phyloP scores from a whole-genome alignment of 345 rosid species.

The Moricandia moricandioides region DNA sequence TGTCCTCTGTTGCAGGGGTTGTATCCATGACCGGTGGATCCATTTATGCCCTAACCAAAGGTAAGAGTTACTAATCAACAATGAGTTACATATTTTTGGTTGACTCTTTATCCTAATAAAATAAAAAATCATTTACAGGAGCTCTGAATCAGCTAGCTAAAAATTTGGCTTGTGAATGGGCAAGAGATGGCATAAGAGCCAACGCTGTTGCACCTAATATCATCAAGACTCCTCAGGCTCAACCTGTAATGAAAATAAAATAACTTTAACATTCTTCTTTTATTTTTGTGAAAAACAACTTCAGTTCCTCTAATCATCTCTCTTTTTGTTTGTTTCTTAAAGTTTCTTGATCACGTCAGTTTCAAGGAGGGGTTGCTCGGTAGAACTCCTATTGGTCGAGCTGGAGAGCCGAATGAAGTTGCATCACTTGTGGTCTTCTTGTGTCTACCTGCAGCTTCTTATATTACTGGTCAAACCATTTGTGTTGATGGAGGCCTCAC shows the following conservation, averaged over 20 bases:
- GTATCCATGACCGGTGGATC: not conserved
- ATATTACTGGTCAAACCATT: constrained; percentile 53
- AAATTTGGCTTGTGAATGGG: constrained; percentile 54
- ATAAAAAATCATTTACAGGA: constrained; percentile 27
- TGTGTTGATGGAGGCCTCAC: constrained; percentile 49
- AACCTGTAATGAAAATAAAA: not conserved
- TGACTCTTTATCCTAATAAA: not conserved
- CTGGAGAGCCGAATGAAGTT: constrained; percentile 49
- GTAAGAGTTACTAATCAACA: not conserved
- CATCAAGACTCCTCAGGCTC: constrained; percentile 42
- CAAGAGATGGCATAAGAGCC: not conserved
- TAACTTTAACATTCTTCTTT: not conserved
- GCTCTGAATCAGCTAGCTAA: constrained; percentile 53
- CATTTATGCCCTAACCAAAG: not conserved
- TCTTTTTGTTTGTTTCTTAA: not conserved
- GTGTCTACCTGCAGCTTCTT: constrained; percentile 56
- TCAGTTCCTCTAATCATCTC: not conserved
- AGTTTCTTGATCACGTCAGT: constrained; percentile 12
- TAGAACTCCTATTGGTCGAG: constrained; percentile 46
- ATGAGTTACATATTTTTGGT: not conserved
- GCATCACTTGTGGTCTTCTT: constrained; percentile 51
- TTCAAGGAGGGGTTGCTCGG: constrained; percentile 6
- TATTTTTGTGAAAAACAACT: not conserved
- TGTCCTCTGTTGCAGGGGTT: constrained; percentile 38
- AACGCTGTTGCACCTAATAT: not conserved